Evolutionary conservation across 805 yeast genomes (phyloP).

Genomic region (Blastobotrys robertii): DNA sequence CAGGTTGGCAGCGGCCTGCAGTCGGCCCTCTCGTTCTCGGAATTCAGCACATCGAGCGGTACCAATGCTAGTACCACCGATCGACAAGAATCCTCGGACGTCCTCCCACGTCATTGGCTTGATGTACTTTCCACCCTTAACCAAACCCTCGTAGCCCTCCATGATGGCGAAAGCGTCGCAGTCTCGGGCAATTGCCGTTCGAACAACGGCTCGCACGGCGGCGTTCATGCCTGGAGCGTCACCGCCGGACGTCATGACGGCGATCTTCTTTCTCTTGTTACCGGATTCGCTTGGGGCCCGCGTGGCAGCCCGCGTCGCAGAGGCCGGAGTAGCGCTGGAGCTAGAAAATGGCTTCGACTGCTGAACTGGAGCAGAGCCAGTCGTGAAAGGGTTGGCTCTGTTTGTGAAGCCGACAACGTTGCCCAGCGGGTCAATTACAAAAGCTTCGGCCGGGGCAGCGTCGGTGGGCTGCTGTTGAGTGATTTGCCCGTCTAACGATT

Average conservation of each 20-base stretch:
- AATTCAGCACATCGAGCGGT: conserved; percentile 89
- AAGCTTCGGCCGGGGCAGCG: conserved; percentile 64
- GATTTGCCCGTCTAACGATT: conserved; percentile 24
- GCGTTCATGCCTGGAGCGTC: conserved; percentile 99
- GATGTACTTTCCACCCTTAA: conserved; percentile 72
- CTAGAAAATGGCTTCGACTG: neutral
- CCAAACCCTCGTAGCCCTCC: conserved; percentile 94
- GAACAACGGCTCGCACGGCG: conserved; percentile 87
- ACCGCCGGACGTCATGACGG: conserved; percentile 98
- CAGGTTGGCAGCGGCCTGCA: conserved; percentile 74
- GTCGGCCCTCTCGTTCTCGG: conserved; percentile 76
- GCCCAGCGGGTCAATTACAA: conserved; percentile 77
- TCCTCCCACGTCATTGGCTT: conserved; percentile 84
- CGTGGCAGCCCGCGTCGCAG: conserved; percentile 5
- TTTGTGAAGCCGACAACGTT: conserved; percentile 71
- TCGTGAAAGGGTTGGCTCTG: conserved; percentile 23
- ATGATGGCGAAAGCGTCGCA: conserved; percentile 87
- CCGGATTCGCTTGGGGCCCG: conserved; percentile 1
- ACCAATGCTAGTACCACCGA: conserved; percentile 94
- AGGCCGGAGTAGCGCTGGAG: conserved; percentile 2
- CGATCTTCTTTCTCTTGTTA: conserved; percentile 48
- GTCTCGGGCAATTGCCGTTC: conserved; percentile 78
- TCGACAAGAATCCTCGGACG: conserved; percentile 85
- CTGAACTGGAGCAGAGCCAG: conserved; percentile 4
- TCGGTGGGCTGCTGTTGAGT: conserved; percentile 37